Evolutionary conservation across 345 rosid genomes (phyloP).

Genomic region (Brassica napus): DNA sequence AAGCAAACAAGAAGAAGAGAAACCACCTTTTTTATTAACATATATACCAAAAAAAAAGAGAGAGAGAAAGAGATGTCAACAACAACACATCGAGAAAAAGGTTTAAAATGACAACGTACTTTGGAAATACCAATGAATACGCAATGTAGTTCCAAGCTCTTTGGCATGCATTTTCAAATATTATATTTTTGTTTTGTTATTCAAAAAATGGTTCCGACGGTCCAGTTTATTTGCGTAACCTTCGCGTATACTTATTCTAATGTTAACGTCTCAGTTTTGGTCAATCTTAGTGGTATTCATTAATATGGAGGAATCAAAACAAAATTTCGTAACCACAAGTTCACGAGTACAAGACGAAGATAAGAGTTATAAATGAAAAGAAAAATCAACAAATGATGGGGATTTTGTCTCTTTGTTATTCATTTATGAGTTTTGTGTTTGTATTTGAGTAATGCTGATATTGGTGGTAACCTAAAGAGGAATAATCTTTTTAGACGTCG

Average conservation of each 20-base stretch:
- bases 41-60: not conserved
- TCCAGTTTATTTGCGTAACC: constrained; percentile 35
- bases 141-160: constrained; percentile 12
- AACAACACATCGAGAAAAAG: constrained; percentile 4
- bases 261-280: constrained; percentile 29
- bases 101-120: constrained; percentile 14
- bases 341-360: constrained; percentile 12
- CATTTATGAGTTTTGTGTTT: not conserved
- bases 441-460: not conserved
- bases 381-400: constrained; percentile 19
- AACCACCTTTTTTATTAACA: too few relatives aligned
- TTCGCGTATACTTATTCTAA: constrained; percentile 21
- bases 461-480: not conserved
- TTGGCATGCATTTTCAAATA: not conserved
- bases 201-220: constrained; percentile 21
- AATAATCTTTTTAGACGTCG: not conserved
- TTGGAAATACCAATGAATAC: not conserved
- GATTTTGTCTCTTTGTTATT: constrained; percentile 1
- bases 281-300: constrained; percentile 20
- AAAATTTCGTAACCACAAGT: constrained; percentile 32
- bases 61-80: constrained; percentile 5
- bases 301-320: not conserved
- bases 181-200: not conserved
- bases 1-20: not conserved
- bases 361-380: constrained; percentile 17